Evolutionary conservation across 768 basidiomycete genomes (phyloP), one percentile per base, ranked within the genome.

Genomic region (Tricholoma bakamatsutake): DNA sequence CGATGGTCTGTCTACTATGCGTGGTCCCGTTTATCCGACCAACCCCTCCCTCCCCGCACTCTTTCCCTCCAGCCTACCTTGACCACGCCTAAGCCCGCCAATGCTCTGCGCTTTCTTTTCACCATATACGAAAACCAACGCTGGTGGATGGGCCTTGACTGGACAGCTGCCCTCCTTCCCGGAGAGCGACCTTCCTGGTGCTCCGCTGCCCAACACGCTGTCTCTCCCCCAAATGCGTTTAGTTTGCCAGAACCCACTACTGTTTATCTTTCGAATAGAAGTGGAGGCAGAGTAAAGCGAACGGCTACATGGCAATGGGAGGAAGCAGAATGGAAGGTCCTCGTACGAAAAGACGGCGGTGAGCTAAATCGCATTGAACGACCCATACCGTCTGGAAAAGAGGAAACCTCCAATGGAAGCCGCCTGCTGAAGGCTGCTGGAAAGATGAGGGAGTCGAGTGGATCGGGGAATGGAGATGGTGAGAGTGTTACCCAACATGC

Each of bases 121-220:
- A 91, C 87, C n/a, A 72, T 95, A 10, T 87, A 91, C 66, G 93
- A 97, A 69, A 96, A 96, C 70, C 93, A 97, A 71, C 80, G 94
- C 5, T 96, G 94, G 94, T 98, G 94, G 94, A 84, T 98, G 82
- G 93, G 90, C 11, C 80, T 98, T 43, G 94, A 97, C 71, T 98
- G 91, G 91, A 96, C 94, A 1, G 88, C 90, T 3, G 93, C 93
- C 0, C 80, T 98, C 7, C 80, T 97, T 13, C 94, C 94, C 0
- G 81, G 81, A 15, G 94, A 98, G 64, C 85, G 93, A 4, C 92
- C 94, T 0, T 89, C 90, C 1, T 98, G 93, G 94, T 92, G 75
- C 70, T 79, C 79, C 18, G 73, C 71, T 28, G 68, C 71, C 1
- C 83, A 79, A 61, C 74, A 76, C 61, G 80, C 89, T 48, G 75